Conservation (phyloP, 2,329 filamentous ascomycete species). For the Neocatenulostroma microsporum region DNA sequence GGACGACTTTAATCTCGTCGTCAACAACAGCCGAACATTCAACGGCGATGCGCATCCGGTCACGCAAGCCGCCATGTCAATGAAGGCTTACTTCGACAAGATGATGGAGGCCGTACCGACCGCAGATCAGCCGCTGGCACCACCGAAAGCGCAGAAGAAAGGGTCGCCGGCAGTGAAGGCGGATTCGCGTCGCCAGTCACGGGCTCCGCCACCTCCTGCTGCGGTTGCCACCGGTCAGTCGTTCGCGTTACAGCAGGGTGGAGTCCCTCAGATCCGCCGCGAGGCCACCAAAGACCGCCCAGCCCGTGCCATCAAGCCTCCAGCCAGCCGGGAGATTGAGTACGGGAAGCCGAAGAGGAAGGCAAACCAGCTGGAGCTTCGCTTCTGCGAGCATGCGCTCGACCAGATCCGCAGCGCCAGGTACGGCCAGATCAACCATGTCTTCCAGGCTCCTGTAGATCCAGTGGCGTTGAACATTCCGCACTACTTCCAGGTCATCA, state of each 20-base stretch:
- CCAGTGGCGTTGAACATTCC: constrained; percentile 91
- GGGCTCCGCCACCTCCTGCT: constrained; percentile 28
- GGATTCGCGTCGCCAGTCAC: constrained; percentile 27
- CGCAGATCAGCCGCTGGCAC: constrained; percentile 49
- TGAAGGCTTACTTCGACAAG: constrained; percentile 53
- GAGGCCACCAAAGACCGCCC: constrained; percentile 74
- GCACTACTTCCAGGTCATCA: constrained; percentile 86
- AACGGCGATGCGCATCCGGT: constrained; percentile 74
- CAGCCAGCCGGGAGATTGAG: constrained; percentile 83
- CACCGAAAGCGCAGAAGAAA: constrained; percentile 40
- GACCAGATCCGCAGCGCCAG: constrained; percentile 69
- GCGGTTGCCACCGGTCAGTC: constrained; percentile 47
- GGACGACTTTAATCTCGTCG: constrained; percentile 66
- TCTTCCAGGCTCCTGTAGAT: constrained; percentile 80
- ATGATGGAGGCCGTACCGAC: constrained; percentile 54
- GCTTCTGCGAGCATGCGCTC: constrained; percentile 78
- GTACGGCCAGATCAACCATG: constrained; percentile 58
- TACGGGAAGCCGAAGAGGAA: constrained; percentile 86
- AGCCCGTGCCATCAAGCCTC: constrained; percentile 88
- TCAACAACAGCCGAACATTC: constrained; percentile 71
- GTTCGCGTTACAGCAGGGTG: constrained; percentile 70
- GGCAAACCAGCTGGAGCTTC: constrained; percentile 80
- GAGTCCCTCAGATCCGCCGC: constrained; percentile 73
- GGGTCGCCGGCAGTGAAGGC: constrained; percentile 22
- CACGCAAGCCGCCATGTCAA: constrained; percentile 57